Evolutionary conservation across 2,329 filamentous ascomycete species (phyloP), one percentile per base, ranked within the genome.

Genomic region (Tolypocladium guangdongense): DNA sequence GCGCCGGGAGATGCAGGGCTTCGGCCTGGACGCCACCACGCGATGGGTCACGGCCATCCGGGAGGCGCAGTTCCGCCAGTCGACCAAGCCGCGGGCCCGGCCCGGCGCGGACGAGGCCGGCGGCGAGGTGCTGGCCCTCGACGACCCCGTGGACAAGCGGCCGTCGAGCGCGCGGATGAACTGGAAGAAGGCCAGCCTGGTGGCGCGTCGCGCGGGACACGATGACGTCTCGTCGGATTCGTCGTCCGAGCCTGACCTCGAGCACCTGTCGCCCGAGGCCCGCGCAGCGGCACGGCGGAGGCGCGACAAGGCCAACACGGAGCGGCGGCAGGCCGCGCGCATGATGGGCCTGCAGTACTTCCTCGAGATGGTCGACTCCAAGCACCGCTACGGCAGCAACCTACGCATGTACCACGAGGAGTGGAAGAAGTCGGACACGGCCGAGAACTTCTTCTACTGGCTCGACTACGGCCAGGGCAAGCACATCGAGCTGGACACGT

Each of bases 391-490:
- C 63, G 91, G 90, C 4, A 86, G 84, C 52, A 95, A 93, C 60
- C 69, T 96, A 50, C 78, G 87, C 35, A 79, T 81, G 35, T 96
- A 96, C 61, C 91, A 96, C 63, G 81, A 83, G 55, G 82, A 87
- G 58, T 96, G 91, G 91, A 90, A 90, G 67, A 81, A 79, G 56
- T 75, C 82, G 1, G 75, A 87, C 32, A 92, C 89, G 0, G 80
- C 83, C 5, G 86, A 96, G 66, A 95, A 93, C 64, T 96, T 91
- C 76, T 96, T 96, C 67, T 92, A 90, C 70, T 96, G 91, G 90
- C 75, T 96, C 1, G 91, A 96, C 65, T 77, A 87, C 55, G 91
- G 91, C 6, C 84, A 85, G 49, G 91, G 91, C 0, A 82, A 75
- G 59, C 68, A 79, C 39, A 65, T 93, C 45, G 86, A 92, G 57